These are phyloP conservation scores for Amylocarpus encephaloides DNA, from an alignment of 2,329 filamentous ascomycete genomes.

Conservation along the genomic window DNA sequence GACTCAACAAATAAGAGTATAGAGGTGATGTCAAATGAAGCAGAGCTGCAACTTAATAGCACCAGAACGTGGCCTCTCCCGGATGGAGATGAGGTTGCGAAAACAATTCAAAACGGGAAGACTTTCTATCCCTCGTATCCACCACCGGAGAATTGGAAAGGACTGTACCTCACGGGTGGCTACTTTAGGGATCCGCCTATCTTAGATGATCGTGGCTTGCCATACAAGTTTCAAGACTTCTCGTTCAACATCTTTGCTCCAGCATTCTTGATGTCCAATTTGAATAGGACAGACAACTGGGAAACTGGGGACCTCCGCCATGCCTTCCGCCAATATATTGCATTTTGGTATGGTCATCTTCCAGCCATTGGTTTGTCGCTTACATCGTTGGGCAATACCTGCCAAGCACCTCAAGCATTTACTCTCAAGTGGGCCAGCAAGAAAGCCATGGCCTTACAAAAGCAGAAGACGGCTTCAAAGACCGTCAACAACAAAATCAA, in stretches of 20 bases:
- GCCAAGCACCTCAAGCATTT: background rate
- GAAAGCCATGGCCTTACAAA: no score
- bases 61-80: background rate
- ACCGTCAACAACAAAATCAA: no score
- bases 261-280: constrained; percentile 3
- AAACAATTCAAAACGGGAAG: background rate
- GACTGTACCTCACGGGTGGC: background rate
- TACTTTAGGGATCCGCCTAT: background rate
- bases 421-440: background rate
- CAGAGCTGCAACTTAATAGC: background rate
- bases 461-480: no score
- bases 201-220: constrained; percentile 3
- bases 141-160: no score
- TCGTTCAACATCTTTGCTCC: constrained; percentile 7
- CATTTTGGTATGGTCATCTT: constrained; percentile 2
- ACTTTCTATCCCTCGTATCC: background rate
- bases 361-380: background rate
- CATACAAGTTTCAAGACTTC: constrained; percentile 9
- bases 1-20: no score
- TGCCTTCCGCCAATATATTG: constrained; percentile 6
- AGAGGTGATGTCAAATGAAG: background rate
- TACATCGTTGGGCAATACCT: background rate
- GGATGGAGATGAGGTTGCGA: no score
- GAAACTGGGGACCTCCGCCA: background rate
- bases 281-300: background rate